Evolutionary conservation across 306 rosid species (phyloP), one percentile per base, ranked within the genome.

Genomic region (Corylus heterophylla): DNA sequence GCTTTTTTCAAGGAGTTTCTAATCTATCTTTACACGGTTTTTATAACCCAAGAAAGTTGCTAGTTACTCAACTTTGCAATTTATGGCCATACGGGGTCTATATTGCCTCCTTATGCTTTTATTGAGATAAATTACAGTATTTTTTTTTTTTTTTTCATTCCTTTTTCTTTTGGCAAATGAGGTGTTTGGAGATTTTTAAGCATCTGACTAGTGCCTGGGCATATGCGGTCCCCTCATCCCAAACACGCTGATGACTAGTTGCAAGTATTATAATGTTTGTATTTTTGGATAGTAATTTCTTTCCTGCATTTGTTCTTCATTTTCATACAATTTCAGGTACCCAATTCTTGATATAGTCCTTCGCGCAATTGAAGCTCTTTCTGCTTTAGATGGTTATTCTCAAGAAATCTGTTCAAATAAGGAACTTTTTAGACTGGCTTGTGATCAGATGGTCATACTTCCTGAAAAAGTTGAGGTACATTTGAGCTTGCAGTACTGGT

Each of bases 391-490:
- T 77, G 90, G 84, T 42, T 85, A 89, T 87, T 95, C 95, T 85
- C 89, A 77, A 74, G 92, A 91, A 76, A 86, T 92, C 66, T 89
- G 97, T 84, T 87, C 92, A 78, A 90, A 89, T 82, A 79, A 88
- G 86, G 82, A 91, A 74, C 91, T 92, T 78, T 90, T 95, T 64
- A 86, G 64, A 58, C 82, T 89, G 75, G 85, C 81, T 69, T 85
- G 87, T 80, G 82, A 82, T 54, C n/a, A n/a, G n/a, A 81, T 95
- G 74, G 82, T 91, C 69, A 95, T 87, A 85, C 79, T 95, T 66
- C 92, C 89, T 50, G 95, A 95, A 82, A 93, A 91, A 92, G 90
- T 81, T 73, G 98, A 95, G 98, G 98, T 95, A 87, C 80, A 71
- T 63, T 75, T 31, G 75, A 81, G 54, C 58, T 77, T 45, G 20